Evolutionary conservation across 345 rosid species (phyloP).

Genomic region (Euphorbia lathyris): DNA sequence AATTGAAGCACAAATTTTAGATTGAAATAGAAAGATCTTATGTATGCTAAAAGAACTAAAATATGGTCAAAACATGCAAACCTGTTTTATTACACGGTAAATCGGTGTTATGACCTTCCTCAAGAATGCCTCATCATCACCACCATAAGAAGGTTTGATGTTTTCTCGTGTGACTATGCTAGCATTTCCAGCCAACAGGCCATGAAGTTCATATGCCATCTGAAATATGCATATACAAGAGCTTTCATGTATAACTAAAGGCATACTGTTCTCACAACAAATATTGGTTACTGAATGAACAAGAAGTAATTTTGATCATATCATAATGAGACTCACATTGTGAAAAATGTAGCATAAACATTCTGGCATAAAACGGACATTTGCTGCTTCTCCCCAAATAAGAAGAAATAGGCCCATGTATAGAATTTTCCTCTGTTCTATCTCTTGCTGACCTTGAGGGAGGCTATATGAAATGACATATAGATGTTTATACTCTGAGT

Average conservation of each 20-base stretch:
- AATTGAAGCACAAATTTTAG: conserved; percentile 17
- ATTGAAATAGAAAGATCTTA: neutral
- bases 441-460: conserved; percentile 83
- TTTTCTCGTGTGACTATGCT: conserved; percentile 98
- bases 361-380: conserved; percentile 92
- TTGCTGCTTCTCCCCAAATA: conserved; percentile 98
- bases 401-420: conserved; percentile 96
- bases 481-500: conserved; percentile 6
- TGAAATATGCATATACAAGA: conserved; percentile 22
- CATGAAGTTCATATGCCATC: conserved; percentile 99
- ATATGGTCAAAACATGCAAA: conserved; percentile 15
- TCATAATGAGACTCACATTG: conserved; percentile 53
- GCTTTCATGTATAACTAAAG: neutral
- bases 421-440: conserved; percentile 86
- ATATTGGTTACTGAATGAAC: conserved; percentile 4
- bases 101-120: conserved; percentile 89
- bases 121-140: conserved; percentile 93
- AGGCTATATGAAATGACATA: conserved; percentile 47
- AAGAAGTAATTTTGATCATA: conserved; percentile 7
- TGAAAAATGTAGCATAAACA: conserved; percentile 94
- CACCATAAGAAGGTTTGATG: conserved; percentile 96
- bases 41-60: conserved; percentile 8
- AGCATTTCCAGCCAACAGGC: conserved; percentile 95
- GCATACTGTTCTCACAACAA: conserved; percentile 5
- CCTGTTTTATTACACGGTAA: conserved; percentile 79